Conservation (phyloP, 2,329 filamentous ascomycete species). For the Fusarium nelsonii region DNA sequence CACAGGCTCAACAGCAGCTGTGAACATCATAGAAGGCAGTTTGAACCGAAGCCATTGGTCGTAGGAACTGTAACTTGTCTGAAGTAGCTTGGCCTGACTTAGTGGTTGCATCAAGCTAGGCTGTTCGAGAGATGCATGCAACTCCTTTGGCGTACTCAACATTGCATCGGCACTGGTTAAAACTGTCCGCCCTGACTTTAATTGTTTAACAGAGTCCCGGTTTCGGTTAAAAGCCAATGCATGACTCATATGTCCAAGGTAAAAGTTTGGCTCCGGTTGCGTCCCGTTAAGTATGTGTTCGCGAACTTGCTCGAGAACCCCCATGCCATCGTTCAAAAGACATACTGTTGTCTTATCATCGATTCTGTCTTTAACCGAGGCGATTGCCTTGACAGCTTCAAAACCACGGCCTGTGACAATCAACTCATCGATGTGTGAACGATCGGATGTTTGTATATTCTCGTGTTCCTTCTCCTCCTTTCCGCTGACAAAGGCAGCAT, state of each 20-base stretch:
- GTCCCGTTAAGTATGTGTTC: constrained; percentile 76
- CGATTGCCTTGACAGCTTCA: constrained; percentile 67
- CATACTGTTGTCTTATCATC: constrained; percentile 77
- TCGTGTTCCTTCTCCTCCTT: neutral
- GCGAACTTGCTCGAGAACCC: constrained; percentile 83
- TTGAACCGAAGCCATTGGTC: constrained; percentile 75
- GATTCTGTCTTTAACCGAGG: constrained; percentile 74
- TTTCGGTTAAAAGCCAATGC: constrained; percentile 58
- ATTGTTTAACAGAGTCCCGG: constrained; percentile 56
- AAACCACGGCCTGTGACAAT: constrained; percentile 73
- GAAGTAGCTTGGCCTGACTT: constrained; percentile 39
- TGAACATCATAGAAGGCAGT: constrained; percentile 81
- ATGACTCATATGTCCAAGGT: constrained; percentile 74
- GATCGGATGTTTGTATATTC: constrained; percentile 40
- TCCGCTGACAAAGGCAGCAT: constrained; percentile 30
- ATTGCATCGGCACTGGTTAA: constrained; percentile 47
- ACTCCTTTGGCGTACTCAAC: constrained; percentile 25
- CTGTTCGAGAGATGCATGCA: constrained; percentile 36
- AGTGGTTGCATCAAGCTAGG: constrained; percentile 44
- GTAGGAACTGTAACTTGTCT: constrained; percentile 42
- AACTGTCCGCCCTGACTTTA: constrained; percentile 50
- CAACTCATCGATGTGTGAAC: constrained; percentile 74
- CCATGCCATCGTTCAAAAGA: constrained; percentile 85
- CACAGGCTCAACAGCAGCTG: constrained; percentile 82
- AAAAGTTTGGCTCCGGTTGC: constrained; percentile 76